Evolutionary conservation across 2,329 filamentous ascomycete genomes (phyloP).

Genomic region (Fusarium goolgardi): DNA sequence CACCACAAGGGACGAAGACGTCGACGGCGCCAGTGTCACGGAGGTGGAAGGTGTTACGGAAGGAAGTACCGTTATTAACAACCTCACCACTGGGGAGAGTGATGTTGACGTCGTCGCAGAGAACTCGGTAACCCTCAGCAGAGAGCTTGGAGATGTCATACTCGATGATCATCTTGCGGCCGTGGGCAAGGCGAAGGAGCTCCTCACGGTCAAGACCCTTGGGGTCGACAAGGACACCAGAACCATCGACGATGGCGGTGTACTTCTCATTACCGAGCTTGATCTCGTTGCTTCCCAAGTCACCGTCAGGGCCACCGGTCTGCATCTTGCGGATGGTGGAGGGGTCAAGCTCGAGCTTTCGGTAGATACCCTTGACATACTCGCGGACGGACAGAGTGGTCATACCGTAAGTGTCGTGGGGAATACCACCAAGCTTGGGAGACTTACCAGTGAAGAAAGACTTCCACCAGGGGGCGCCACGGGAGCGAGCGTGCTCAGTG

Average conservation of each 20-base stretch:
- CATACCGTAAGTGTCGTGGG: constrained; percentile 97
- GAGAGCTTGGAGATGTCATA: constrained; percentile 90
- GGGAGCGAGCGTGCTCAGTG: constrained; percentile 88
- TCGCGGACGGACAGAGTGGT: constrained; percentile 96
- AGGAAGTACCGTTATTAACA: constrained; percentile 89
- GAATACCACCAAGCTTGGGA: constrained; percentile 93
- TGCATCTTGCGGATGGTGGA: constrained; percentile 91
- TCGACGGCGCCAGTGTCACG: constrained; percentile 82
- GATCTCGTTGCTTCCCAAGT: constrained; percentile 98
- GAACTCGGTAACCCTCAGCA: constrained; percentile 85
- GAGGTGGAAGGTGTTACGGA: constrained; percentile 98
- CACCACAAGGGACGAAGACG: constrained; percentile 94
- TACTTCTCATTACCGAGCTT: constrained; percentile 96
- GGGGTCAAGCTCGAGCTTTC: constrained; percentile 91
- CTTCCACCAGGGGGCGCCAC: constrained; percentile 98
- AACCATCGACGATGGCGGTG: constrained; percentile 93
- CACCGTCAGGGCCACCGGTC: constrained; percentile 95
- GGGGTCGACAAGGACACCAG: constrained; percentile 93
- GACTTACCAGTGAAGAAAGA: constrained; percentile 99
- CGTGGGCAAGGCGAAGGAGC: constrained; percentile 84
- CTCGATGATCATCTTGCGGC: constrained; percentile 87
- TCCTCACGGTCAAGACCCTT: constrained; percentile 88
- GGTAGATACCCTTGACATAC: constrained; percentile 96
- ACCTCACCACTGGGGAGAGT: constrained; percentile 89
- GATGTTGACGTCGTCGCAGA: constrained; percentile 91